These are phyloP conservation scores for Trypanosoma vivax DNA, from an alignment of 208 protist species.

Conservation along the genomic window DNA sequence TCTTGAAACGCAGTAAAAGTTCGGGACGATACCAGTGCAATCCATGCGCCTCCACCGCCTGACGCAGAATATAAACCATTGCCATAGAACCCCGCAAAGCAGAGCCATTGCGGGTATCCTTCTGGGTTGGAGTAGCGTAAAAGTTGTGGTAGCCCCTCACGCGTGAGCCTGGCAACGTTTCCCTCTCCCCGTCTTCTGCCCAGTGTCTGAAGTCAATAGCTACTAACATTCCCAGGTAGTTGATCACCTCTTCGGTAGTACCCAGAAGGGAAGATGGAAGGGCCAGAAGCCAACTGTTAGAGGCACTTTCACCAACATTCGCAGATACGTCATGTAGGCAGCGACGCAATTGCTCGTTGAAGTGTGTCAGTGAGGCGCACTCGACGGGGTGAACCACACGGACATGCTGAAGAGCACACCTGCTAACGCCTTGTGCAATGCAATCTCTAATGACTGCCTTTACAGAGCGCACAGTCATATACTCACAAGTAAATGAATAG, in stretches of 20 bases:
- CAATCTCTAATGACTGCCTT: constrained; percentile 1
- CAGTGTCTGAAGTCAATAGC: constrained; percentile 86
- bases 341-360: background rate
- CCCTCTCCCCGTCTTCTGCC: constrained; percentile 19
- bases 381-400: background rate
- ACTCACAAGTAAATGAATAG: background rate
- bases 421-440: background rate
- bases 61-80: constrained; percentile 64
- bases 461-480: background rate
- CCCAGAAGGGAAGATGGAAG: constrained; percentile 36
- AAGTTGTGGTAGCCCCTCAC: constrained; percentile 46
- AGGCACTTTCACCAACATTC: background rate
- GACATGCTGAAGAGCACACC: constrained; percentile 1
- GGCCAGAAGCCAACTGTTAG: constrained; percentile 44
- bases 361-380: background rate
- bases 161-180: constrained; percentile 21
- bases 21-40: constrained; percentile 56
- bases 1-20: constrained; percentile 33
- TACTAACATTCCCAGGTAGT: constrained; percentile 75
- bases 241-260: constrained; percentile 31
- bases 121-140: constrained; percentile 24
- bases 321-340: constrained; percentile 7
- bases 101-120: no score
- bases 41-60: constrained; percentile 47
- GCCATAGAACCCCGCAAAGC: constrained; percentile 77